Percentiles rank a stretch among this genome's conserved stretches.
Evolutionary conservation across 306 rosid genomes (phyloP).

Genomic region (Quercus rubra): DNA sequence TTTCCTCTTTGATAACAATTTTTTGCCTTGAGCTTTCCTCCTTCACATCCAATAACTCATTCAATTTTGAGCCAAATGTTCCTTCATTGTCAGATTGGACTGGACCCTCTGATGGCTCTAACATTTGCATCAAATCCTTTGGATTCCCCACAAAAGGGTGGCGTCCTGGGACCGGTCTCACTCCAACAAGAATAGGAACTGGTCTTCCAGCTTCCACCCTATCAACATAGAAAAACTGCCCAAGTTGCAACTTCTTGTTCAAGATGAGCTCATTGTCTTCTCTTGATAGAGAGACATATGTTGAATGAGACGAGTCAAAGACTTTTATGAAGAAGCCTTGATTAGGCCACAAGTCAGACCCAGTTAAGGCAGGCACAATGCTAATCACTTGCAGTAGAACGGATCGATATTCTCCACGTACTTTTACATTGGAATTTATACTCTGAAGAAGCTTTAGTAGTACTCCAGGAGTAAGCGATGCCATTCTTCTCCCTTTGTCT

Average conservation of each 20-base stretch:
- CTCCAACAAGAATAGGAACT: conserved; percentile 72
- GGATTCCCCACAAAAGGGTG: conserved; percentile 84
- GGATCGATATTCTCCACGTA: conserved; percentile 79
- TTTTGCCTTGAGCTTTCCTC: conserved; percentile 49
- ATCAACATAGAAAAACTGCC: conserved; percentile 86
- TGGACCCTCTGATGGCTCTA: conserved; percentile 52
- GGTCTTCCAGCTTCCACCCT: conserved; percentile 62
- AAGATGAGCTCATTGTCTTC: conserved; percentile 79
- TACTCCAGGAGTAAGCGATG: conserved; percentile 83
- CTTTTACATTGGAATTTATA: conserved; percentile 62
- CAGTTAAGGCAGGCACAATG: conserved; percentile 79
- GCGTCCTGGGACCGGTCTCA: conserved; percentile 73
- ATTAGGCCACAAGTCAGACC: conserved; percentile 91
- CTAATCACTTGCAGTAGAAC: conserved; percentile 86
- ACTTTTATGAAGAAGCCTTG: conserved; percentile 87
- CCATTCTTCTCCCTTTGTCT: conserved; percentile 46
- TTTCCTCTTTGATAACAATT: conserved; percentile 83
- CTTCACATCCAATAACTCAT: conserved; percentile 40
- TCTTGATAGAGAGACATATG: conserved; percentile 72
- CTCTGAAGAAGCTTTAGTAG: conserved; percentile 80
- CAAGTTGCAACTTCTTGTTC: conserved; percentile 85
- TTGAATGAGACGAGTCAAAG: conserved; percentile 88
- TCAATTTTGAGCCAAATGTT: conserved; percentile 26
- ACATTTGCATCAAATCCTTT: conserved; percentile 89
- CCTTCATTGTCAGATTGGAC: conserved; percentile 30